Evolutionary conservation across 2,329 filamentous ascomycete genomes (phyloP).

Genomic region (Hortaea werneckii): DNA sequence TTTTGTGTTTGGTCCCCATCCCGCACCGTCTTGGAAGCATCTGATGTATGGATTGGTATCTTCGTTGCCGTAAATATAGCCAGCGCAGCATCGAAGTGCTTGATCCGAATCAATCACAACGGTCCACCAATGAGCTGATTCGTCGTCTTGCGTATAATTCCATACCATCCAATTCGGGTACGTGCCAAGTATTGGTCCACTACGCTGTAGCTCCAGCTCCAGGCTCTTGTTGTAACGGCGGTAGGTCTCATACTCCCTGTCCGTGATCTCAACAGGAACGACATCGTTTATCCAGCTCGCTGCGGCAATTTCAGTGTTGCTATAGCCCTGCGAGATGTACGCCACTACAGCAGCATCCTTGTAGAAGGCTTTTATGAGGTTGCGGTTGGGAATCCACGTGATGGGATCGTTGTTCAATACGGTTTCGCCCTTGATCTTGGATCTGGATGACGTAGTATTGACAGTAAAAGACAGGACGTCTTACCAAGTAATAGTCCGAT

Average conservation of each 20-base stretch:
- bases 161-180: slow-evolving; percentile 1
- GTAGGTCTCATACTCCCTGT: slow-evolving; percentile 3
- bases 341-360: slow-evolving; percentile 2
- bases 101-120: slow-evolving; percentile 3
- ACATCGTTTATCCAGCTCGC: neutral
- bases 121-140: slow-evolving; percentile 1
- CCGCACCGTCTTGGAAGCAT: slow-evolving; percentile 15
- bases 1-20: slow-evolving; percentile 13
- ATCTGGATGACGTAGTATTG: neutral
- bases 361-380: slow-evolving; percentile 10
- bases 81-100: slow-evolving; percentile 6
- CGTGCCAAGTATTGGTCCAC: slow-evolving; percentile 10
- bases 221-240: slow-evolving; percentile 8
- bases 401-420: neutral
- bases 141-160: neutral
- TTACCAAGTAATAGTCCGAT: neutral
- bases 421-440: neutral
- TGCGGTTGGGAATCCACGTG: slow-evolving; percentile 12
- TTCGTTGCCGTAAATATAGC: slow-evolving; percentile 2
- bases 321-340: slow-evolving; percentile 1
- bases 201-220: slow-evolving; percentile 7
- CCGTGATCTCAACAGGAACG: neutral
- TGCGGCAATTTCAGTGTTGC: neutral
- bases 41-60: slow-evolving; percentile 11
- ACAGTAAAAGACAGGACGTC: slow-evolving; percentile 2